A percentile compares a stretch with the other conserved stretches of the same genome.
Evolutionary conservation across 1,139 yeast genomes (phyloP).

Genomic region (Debaryomyces coudertii): DNA sequence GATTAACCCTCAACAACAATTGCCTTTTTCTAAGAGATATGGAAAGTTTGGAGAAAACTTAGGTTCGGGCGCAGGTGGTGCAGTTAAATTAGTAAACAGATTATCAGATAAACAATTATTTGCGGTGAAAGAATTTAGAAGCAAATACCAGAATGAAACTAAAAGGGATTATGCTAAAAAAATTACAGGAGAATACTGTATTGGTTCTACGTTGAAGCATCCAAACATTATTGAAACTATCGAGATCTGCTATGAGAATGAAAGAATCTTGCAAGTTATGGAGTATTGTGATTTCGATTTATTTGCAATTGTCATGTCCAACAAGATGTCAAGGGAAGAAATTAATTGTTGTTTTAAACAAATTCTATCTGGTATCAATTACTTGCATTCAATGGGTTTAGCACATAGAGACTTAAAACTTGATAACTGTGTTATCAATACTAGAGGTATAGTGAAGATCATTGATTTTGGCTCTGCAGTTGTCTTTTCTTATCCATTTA

Average conservation of each 20-base stretch:
- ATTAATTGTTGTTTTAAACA: conserved; percentile 91
- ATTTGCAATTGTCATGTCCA: conserved; percentile 94
- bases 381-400: conserved; percentile 83
- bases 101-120: conserved; percentile 69
- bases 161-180: conserved; percentile 89
- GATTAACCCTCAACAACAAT: conserved; percentile 32
- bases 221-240: conserved; percentile 91
- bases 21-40: conserved; percentile 74
- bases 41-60: conserved; percentile 82
- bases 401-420: conserved; percentile 92
- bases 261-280: conserved; percentile 87
- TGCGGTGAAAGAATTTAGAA: conserved; percentile 92
- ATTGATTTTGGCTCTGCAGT: conserved; percentile 96
- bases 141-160: conserved; percentile 73
- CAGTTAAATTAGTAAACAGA: conserved; percentile 76
- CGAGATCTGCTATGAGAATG: conserved; percentile 88
- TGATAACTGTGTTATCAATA: conserved; percentile 90
- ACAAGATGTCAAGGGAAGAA: conserved; percentile 84
- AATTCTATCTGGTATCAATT: conserved; percentile 77
- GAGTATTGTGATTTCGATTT: conserved; percentile 93
- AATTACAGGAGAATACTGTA: conserved; percentile 94
- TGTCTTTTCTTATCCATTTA: conserved; percentile 88
- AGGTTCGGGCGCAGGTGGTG: conserved; percentile 97
- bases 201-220: conserved; percentile 93
- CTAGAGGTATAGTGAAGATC: conserved; percentile 81